phyloP scores from a whole-genome alignment of 768 basidiomycete species.

The Hemileccinum impolitum region DNA sequence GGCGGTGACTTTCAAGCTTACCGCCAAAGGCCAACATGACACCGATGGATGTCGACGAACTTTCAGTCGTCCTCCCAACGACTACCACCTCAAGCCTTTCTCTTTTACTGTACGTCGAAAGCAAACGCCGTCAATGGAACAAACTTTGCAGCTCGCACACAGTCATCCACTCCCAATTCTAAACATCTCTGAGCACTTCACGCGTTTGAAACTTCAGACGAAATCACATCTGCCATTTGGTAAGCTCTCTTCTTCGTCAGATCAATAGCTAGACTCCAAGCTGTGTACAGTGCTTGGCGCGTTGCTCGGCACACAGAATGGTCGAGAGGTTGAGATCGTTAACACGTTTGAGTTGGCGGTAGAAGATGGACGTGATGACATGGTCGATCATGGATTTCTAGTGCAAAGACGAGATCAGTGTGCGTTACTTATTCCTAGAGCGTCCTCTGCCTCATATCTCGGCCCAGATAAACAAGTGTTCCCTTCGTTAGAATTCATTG shows the following conservation, averaged over 20 bases:
- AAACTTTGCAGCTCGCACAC: conserved; percentile 20
- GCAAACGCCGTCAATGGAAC: background rate
- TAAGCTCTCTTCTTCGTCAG: conserved; percentile 29
- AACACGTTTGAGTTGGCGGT: conserved; percentile 90
- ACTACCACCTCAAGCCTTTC: conserved; percentile 71
- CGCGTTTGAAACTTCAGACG: conserved; percentile 75
- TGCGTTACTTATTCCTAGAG: conserved; percentile 28
- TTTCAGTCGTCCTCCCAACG: conserved; percentile 69
- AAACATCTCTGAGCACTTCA: conserved; percentile 95
- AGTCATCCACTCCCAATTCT: conserved; percentile 97
- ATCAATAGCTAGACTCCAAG: background rate
- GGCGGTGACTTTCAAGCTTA: conserved; percentile 1
- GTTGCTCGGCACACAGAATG: conserved; percentile 89
- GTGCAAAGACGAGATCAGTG: conserved; percentile 86
- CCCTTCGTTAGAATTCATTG: conserved; percentile 94
- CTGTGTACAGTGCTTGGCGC: conserved; percentile 78
- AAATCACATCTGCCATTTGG: conserved; percentile 62
- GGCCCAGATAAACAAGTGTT: conserved; percentile 93
- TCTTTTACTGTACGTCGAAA: conserved; percentile 59
- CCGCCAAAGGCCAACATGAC: conserved; percentile 32
- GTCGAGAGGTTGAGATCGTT: conserved; percentile 94
- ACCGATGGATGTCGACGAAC: conserved; percentile 78
- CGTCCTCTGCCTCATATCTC: conserved; percentile 5
- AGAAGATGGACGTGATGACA: conserved; percentile 50
- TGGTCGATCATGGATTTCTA: conserved; percentile 80